A percentile compares a stretch with the other conserved stretches of the same genome.
Evolutionary conservation across 1,139 yeast genomes (phyloP).

Genomic region (Yamadazyma dushanensis): DNA sequence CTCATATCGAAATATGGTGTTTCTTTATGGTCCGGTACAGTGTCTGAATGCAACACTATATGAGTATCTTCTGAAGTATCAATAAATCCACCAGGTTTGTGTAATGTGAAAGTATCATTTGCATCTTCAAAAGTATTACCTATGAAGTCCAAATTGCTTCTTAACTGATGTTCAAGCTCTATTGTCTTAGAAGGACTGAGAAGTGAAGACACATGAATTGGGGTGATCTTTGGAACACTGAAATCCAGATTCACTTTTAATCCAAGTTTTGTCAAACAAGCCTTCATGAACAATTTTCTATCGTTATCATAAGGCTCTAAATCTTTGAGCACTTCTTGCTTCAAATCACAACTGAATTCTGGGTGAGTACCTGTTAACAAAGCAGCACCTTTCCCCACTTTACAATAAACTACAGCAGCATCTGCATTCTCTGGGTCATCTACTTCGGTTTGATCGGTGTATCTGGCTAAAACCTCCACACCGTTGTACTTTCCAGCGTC

Average conservation of each 20-base stretch:
- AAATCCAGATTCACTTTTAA: constrained; percentile 58
- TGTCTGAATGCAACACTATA: constrained; percentile 24
- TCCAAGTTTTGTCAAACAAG: constrained; percentile 60
- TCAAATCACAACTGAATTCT: constrained; percentile 64
- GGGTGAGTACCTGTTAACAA: constrained; percentile 89
- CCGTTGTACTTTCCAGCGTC: constrained; percentile 62
- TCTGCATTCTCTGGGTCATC: constrained; percentile 29
- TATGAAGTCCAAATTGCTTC: constrained; percentile 41
- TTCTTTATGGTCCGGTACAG: constrained; percentile 44
- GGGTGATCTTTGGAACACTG: constrained; percentile 69
- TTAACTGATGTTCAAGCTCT: constrained; percentile 29
- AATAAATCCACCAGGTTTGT: constrained; percentile 22
- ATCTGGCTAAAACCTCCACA: constrained; percentile 73
- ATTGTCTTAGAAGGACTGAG: constrained; percentile 23
- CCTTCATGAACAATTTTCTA: constrained; percentile 57
- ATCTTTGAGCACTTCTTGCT: constrained; percentile 11
- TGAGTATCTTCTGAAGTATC: constrained; percentile 38
- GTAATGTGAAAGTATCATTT: constrained; percentile 54
- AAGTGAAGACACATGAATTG: constrained; percentile 48
- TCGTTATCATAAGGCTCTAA: constrained; percentile 38
- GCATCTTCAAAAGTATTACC: constrained; percentile 48
- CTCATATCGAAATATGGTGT: constrained; percentile 76
- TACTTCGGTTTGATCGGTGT: constrained; percentile 42
- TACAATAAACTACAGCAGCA: constrained; percentile 70
- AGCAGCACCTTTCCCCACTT: constrained; percentile 73